Evolutionary conservation across 305 asterid species (phyloP).

Genomic region (Fraxinus albicans): DNA sequence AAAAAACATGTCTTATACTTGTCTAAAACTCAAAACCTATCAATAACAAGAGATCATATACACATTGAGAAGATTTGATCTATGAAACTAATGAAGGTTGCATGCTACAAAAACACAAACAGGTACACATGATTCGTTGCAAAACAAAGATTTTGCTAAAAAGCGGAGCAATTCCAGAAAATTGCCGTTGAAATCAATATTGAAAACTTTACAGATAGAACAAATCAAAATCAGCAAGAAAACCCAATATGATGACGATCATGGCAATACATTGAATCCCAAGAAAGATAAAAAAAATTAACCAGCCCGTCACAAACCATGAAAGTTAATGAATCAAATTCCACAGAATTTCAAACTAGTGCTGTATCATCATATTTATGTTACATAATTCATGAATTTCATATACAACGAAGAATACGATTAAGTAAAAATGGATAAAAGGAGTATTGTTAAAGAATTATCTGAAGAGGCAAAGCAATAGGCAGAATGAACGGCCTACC

Average conservation of each 20-base stretch:
- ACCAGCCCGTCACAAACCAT: constrained; percentile 25
- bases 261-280: constrained; percentile 16
- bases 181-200: background rate
- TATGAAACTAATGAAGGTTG: background rate
- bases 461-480: constrained; percentile 16
- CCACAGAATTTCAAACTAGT: constrained; percentile 16
- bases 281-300: constrained; percentile 8
- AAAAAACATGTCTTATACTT: background rate
- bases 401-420: background rate
- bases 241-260: background rate
- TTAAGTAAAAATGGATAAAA: background rate
- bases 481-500: constrained; percentile 54
- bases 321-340: constrained; percentile 23
- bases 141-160: background rate
- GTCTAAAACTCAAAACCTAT: background rate
- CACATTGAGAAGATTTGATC: background rate
- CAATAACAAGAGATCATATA: background rate
- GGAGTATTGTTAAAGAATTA: background rate
- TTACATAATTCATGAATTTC: constrained; percentile 17
- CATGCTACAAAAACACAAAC: constrained; percentile 11
- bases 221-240: background rate
- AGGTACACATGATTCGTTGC: background rate
- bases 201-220: background rate
- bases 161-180: background rate
- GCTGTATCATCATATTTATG: constrained; percentile 11